Evolutionary conservation across 2,329 filamentous ascomycete species (phyloP).

Genomic region (Aureobasidium sp.): DNA sequence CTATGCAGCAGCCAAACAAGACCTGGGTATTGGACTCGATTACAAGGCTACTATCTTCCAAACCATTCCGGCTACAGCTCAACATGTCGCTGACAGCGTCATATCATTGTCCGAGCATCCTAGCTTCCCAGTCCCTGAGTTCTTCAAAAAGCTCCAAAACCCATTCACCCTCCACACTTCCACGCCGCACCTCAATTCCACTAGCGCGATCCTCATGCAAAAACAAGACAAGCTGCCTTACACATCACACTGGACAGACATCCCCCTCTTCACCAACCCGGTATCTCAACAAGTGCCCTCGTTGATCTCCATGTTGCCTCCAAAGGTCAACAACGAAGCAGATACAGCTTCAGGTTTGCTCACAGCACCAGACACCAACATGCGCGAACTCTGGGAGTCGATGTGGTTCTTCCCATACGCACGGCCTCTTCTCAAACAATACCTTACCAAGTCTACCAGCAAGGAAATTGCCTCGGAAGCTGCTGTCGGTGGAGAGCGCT

Average conservation of each 20-base stretch:
- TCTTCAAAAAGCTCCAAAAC: background rate
- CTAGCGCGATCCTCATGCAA: background rate
- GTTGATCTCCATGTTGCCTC: background rate
- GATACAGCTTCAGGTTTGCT: background rate
- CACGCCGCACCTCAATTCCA: constrained; percentile 6
- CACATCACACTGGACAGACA: background rate
- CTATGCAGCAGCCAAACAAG: constrained; percentile 4
- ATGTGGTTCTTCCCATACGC: constrained; percentile 13
- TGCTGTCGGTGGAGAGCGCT: constrained; percentile 5
- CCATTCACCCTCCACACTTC: background rate
- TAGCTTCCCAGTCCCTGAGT: background rate
- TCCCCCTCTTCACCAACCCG: constrained; percentile 10
- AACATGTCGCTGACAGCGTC: background rate
- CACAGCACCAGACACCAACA: background rate
- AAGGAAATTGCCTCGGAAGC: constrained; percentile 13
- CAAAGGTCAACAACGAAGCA: background rate
- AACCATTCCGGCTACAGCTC: background rate
- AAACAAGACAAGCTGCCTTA: background rate
- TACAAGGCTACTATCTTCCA: constrained; percentile 6
- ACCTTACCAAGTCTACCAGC: background rate
- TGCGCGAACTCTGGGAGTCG: constrained; percentile 3
- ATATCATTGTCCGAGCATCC: background rate
- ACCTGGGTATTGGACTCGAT: constrained; percentile 11
- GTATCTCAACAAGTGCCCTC: constrained; percentile 3
- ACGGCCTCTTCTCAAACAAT: constrained; percentile 6